phyloP scores from a whole-genome alignment of 129 eudicot genomes.

The Scalesia atractyloides region DNA sequence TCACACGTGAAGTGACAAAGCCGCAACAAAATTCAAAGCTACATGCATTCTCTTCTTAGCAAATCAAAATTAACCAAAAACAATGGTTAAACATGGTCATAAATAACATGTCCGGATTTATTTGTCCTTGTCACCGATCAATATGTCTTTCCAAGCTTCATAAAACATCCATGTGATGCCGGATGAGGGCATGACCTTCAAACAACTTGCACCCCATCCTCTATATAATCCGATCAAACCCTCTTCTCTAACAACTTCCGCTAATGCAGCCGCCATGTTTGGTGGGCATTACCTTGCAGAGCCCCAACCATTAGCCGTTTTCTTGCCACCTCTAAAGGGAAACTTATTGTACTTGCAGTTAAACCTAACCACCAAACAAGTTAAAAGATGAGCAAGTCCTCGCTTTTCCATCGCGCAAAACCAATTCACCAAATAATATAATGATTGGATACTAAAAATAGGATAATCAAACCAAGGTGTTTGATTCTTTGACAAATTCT shows the following conservation, averaged over 20 bases:
- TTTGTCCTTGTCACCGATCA: conserved; percentile 55
- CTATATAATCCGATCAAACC: conserved; percentile 84
- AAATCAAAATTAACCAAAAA: conserved; percentile 4
- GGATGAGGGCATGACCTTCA: conserved; percentile 95
- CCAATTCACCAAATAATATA: background rate
- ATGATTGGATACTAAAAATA: background rate
- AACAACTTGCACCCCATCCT: conserved; percentile 98
- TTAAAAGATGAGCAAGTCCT: background rate
- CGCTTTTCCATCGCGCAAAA: background rate
- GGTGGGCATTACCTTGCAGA: conserved; percentile 90
- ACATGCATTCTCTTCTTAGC: conserved; percentile 15
- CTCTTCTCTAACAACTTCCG: conserved; percentile 74
- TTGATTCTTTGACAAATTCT: background rate
- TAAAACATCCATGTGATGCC: conserved; percentile 99
- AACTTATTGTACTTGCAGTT: conserved; percentile 97
- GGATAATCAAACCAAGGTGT: too few species aligned
- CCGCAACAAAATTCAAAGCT: too few species aligned
- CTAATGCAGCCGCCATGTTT: conserved; percentile 80
- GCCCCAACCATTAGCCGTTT: conserved; percentile 96
- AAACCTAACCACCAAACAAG: conserved; percentile 30
- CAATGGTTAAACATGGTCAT: too few species aligned
- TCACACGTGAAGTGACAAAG: too few species aligned
- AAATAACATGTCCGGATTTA: background rate
- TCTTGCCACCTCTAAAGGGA: conserved; percentile 92
- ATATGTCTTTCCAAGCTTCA: conserved; percentile 96